Conservation (phyloP, 2,329 filamentous ascomycete species). For the Xenosphaeropsis pyriputrescens region DNA sequence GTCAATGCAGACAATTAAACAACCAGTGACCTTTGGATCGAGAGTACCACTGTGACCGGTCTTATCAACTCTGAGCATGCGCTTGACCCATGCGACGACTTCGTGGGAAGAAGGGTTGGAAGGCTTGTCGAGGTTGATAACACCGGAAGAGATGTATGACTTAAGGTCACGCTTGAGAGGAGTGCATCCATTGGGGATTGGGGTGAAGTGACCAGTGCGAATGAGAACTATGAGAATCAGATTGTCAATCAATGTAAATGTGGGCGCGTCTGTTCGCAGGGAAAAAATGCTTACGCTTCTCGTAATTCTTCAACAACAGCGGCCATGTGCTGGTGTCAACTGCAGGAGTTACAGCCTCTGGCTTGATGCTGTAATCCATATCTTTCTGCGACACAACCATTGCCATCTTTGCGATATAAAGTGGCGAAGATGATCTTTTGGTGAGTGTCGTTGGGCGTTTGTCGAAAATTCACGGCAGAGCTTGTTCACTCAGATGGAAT, state of each 20-base stretch:
- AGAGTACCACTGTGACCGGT: conserved; percentile 97
- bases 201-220: conserved; percentile 91
- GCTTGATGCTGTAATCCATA: conserved; percentile 81
- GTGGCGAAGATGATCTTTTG: conserved; percentile 4
- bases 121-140: conserved; percentile 97
- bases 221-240: conserved; percentile 52
- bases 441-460: conserved; percentile 2
- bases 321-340: conserved; percentile 87
- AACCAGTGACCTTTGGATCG: conserved; percentile 95
- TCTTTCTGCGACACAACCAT: conserved; percentile 38
- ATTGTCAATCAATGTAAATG: not conserved
- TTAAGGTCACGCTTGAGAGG: conserved; percentile 91
- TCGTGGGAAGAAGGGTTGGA: conserved; percentile 97
- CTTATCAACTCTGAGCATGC: conserved; percentile 88
- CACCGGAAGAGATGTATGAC: conserved; percentile 91
- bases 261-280: not conserved
- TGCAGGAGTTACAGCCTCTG: conserved; percentile 62
- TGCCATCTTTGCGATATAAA: conserved; percentile 17
- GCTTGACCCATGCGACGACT: conserved; percentile 98
- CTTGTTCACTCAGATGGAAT: no score
- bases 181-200: conserved; percentile 83
- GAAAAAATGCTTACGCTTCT: conserved; percentile 51
- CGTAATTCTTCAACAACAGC: conserved; percentile 89
- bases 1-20: conserved; percentile 89
- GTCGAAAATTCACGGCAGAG: no score